A percentile compares a stretch with the other conserved stretches of the same genome.
These are phyloP conservation scores for Plasmodium gonderi DNA, from an alignment of 169 alveolate genomes.

Conservation along the genomic window DNA sequence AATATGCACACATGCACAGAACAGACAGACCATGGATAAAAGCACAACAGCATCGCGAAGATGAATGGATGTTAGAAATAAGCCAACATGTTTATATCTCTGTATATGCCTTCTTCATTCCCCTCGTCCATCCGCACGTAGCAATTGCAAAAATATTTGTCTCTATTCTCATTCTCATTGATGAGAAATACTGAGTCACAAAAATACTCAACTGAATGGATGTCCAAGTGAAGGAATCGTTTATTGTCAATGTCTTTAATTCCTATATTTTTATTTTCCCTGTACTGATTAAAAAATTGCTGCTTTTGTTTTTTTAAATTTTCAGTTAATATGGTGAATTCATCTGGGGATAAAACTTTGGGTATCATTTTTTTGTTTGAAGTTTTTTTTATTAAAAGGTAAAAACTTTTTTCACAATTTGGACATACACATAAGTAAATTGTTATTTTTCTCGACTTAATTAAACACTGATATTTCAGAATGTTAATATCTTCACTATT, in stretches of 20 bases:
- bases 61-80: not conserved
- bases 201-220: constrained; percentile 1
- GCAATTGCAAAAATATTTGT: constrained; percentile 17
- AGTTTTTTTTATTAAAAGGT: constrained; percentile 32
- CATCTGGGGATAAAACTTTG: constrained; percentile 42
- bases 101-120: not conserved
- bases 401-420: constrained; percentile 32
- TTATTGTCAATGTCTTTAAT: not conserved
- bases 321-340: not conserved
- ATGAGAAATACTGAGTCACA: not conserved
- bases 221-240: not conserved
- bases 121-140: constrained; percentile 18
- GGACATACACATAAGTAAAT: constrained; percentile 58
- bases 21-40: too few relatives aligned
- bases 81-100: constrained; percentile 6
- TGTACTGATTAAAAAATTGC: not conserved
- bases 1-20: too few relatives aligned
- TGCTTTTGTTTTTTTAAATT: constrained; percentile 3
- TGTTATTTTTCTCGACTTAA: not conserved
- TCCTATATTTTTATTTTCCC: not conserved
- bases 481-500: not conserved
- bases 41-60: too few relatives aligned
- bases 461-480: not conserved
- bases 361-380: constrained; percentile 21
- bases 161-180: not conserved